Base-by-base conservation (phyloP, 495 filamentous ascomycete genomes). In the Tricharina praecox region DNA sequence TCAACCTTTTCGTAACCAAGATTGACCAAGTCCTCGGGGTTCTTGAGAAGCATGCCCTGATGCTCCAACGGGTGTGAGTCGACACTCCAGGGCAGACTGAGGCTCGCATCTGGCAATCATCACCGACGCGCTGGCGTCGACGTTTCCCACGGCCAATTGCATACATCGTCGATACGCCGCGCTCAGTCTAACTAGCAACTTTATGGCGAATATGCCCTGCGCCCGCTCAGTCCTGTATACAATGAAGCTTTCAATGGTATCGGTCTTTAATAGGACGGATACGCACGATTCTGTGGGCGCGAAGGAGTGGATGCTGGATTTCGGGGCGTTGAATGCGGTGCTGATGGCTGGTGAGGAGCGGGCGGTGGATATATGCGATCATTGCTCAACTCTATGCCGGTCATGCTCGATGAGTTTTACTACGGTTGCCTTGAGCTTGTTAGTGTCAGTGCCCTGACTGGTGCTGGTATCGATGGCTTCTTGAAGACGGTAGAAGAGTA, bases 181-280 rank as follows among this genome's bases (percentile, higher is more conserved):
- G 90, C 23, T 85, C 85, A 13, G 79, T 79, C 40, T 88, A 85
- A 34, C 96, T 92, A 7, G 82, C 77, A 50, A 96, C 92, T n/a
- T 97, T 97, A 96, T 97, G 92, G 85, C 79, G 62, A 97, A 97
- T 68, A 97, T 97, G 90, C 77, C 96, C 19, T 96, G 96, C 63
- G 90, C 90, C 2, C 95, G 90, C 72, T 85, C 78, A 58, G 96
- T 97, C 50, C 72, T 97, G 1, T 97, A 97, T 73, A 96, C 95
- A 68, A 96, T 86, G 4, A 92, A 90, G 59, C 70, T 97, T 4
- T 92, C 90, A 2, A 96, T 97, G 88, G 90, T 97, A 19, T 64
- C 96, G n/a, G 90, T 96, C 2, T 95, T 96, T 69, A 97, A 97
- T 67, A 97, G 96, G 68, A 93, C 87, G 0, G 90, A 97, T 61